Evolutionary conservation across 805 yeast genomes (phyloP), one percentile per base, ranked within the genome.

Genomic region (Saccharomycopsis synnaedendra): DNA sequence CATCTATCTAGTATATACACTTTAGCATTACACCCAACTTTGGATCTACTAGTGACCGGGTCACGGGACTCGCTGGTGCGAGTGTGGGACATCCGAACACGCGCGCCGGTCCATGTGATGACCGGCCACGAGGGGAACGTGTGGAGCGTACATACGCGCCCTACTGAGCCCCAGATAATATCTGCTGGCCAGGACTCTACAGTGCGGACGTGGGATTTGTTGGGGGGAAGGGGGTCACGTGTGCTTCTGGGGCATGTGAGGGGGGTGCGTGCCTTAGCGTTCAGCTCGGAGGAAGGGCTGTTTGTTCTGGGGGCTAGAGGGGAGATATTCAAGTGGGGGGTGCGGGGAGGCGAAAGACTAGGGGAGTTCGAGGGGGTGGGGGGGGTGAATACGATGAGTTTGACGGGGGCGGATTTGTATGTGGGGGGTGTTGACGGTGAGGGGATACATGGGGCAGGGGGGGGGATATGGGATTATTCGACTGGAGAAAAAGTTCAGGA

Each of bases 41-140:
- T 89, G 30, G 95, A 89, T 56, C 65, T 90, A 5, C 63, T 88
- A 9, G 85, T 83, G 5, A 83, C 95, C 3, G 98, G 88, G 4
- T 94, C 97, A 27, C 68, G 96, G 50, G 99, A 93, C 62, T 72
- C 86, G 4, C 82, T 85, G 0, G 82, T 88, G 0, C 69, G 94
- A 46, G 82, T 88, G 4, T 93, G 99, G 99, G 99, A 93, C 63
- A 81, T 93, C 48, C 71, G 98, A 50, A 76, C 95, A 0, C 69
- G 87, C 42, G 64, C 74, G 3, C 80, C 89, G 10, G 81, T 85
- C 0, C 81, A 82, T 72, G 83, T 83, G 0, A 66, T 93, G 37
- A 68, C 80, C 2, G 97, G 97, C 0, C 98, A 93, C 63, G 74
- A 78, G 52, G 74, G 76, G 39, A 82, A 93, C 10, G 76, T 93